phyloP scores from a whole-genome alignment of 805 yeast species.

The Torulaspora indica region DNA sequence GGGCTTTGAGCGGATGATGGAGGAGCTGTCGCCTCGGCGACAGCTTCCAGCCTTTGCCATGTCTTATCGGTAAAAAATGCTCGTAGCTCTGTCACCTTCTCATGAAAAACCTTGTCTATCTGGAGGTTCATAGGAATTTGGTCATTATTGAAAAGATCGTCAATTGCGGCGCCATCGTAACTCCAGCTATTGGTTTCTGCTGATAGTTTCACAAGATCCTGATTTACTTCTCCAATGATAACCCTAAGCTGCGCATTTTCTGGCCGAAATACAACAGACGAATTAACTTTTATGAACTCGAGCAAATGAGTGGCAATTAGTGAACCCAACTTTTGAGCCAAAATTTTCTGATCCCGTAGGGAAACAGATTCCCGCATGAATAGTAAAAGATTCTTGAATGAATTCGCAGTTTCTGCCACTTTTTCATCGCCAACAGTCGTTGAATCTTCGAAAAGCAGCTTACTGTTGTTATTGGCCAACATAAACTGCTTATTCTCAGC shows the following conservation, averaged over 20 bases:
- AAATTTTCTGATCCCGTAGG: neutral
- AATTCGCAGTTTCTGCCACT: constrained; percentile 6
- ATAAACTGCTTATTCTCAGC: constrained; percentile 10
- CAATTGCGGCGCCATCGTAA: constrained; percentile 19
- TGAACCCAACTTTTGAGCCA: constrained; percentile 18
- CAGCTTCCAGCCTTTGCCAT: constrained; percentile 9
- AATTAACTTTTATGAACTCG: constrained; percentile 24
- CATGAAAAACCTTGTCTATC: constrained; percentile 26
- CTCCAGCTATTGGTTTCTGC: constrained; percentile 12
- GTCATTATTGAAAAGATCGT: constrained; percentile 21
- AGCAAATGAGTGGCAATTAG: constrained; percentile 23
- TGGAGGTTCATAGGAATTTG: constrained; percentile 24
- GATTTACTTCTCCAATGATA: constrained; percentile 11
- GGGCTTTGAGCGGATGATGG: neutral
- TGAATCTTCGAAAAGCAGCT: constrained; percentile 2
- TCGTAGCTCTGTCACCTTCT: constrained; percentile 18
- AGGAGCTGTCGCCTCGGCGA: constrained; percentile 1
- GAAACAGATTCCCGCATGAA: constrained; percentile 5
- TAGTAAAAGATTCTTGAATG: constrained; percentile 7
- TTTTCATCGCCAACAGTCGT: neutral
- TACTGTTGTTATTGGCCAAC: constrained; percentile 2
- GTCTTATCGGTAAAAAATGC: constrained; percentile 12
- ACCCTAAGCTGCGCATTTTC: constrained; percentile 12
- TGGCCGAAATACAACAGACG: constrained; percentile 18
- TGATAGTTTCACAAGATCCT: constrained; percentile 14